Percentiles rank a stretch among this genome's conserved stretches.
These are phyloP conservation scores for Xylaria castorea DNA, from an alignment of 495 filamentous ascomycete genomes.

Conservation along the genomic window DNA sequence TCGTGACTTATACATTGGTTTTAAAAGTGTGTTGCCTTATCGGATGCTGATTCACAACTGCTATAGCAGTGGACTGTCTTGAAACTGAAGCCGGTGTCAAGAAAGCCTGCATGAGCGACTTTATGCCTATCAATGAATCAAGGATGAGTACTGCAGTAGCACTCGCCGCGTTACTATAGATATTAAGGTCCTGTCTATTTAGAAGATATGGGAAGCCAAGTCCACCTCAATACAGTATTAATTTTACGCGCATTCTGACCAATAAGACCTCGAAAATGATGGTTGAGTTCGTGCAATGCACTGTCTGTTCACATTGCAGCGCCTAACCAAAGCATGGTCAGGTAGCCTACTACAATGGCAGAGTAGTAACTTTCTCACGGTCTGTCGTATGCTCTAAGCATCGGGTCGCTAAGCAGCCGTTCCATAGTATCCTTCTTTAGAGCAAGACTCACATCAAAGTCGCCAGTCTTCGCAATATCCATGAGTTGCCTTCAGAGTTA, in stretches of 20 bases:
- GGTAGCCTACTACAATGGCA: not conserved
- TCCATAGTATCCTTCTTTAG: constrained; percentile 40
- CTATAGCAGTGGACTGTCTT: no score
- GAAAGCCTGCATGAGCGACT: not conserved
- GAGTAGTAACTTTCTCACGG: not conserved
- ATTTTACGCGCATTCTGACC: no score
- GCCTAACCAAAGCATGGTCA: not conserved
- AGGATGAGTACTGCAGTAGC: no score
- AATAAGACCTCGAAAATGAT: no score
- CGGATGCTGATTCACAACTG: no score
- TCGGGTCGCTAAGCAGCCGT: constrained; percentile 40
- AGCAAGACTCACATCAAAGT: constrained; percentile 46
- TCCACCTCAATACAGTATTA: no score
- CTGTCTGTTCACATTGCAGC: not conserved
- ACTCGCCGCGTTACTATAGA: no score
- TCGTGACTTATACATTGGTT: no score
- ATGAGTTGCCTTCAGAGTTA: constrained; percentile 26
- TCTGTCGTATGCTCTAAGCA: constrained; percentile 32
- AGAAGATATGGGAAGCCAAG: no score
- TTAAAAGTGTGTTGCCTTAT: no score
- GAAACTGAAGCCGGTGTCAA: not conserved
- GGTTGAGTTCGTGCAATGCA: not conserved
- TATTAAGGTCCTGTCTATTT: no score
- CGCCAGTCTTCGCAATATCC: constrained; percentile 40
- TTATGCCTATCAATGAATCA: not conserved